Conservation (phyloP, 345 rosid species). For the Angophora floribunda region DNA sequence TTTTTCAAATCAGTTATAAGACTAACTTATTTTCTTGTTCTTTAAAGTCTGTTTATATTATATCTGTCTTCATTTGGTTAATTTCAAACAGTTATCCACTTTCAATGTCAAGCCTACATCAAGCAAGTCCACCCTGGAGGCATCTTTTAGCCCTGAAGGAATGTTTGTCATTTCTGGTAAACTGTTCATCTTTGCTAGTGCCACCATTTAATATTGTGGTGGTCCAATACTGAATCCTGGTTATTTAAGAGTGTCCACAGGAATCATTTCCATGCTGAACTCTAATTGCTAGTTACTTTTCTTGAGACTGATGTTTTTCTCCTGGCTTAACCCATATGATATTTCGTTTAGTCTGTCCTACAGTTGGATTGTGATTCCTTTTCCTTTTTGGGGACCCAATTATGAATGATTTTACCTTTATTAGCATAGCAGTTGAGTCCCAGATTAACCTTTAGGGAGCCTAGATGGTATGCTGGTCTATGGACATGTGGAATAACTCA, state of each 20-base stretch:
- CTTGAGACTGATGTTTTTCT: background rate
- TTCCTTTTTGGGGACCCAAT: background rate
- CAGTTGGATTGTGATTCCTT: background rate
- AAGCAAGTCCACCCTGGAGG: constrained; percentile 75
- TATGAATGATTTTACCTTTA: background rate
- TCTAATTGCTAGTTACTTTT: background rate
- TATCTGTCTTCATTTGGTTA: background rate
- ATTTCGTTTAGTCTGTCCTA: background rate
- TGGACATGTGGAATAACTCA: background rate
- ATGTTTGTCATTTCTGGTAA: constrained; percentile 86
- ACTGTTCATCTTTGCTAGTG: background rate
- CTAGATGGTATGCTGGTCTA: background rate
- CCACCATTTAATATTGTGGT: background rate
- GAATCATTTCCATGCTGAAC: background rate
- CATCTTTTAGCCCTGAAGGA: constrained; percentile 97
- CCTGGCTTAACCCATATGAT: background rate
- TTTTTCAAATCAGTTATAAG: background rate
- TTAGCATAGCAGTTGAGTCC: background rate
- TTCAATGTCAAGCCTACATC: constrained; percentile 82
- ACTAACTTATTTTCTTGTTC: background rate
- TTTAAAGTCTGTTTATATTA: background rate
- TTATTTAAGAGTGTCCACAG: background rate
- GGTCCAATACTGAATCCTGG: background rate
- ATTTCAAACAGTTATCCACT: constrained; percentile 51
- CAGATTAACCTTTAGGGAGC: background rate